phyloP scores from a whole-genome alignment of 495 filamentous ascomycete species.

The Aspergillus nanangensis region DNA sequence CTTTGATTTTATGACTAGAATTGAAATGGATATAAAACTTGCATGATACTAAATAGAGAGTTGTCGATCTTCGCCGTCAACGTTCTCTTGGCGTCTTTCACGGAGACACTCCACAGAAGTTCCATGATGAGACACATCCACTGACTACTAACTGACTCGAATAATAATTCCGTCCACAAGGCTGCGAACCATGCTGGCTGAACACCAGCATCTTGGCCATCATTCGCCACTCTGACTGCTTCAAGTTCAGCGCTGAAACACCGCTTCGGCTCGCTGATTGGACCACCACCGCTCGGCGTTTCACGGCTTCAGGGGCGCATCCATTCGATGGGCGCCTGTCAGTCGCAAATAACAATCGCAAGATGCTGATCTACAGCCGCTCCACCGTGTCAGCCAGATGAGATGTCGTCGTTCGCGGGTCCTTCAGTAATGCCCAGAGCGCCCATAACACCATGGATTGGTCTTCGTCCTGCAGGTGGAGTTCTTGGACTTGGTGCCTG shows the following conservation, averaged over 20 bases:
- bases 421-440: background rate
- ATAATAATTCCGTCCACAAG: too few species aligned
- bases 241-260: background rate
- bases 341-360: background rate
- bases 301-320: background rate
- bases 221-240: background rate
- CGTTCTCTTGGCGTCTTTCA: too few species aligned
- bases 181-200: too few species aligned
- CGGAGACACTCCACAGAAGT: too few species aligned
- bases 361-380: background rate
- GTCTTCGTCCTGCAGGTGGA: background rate
- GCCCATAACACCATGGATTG: constrained; percentile 1
- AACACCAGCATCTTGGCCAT: too few species aligned
- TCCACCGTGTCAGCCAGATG: constrained; percentile 19
- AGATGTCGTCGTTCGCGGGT: constrained; percentile 7
- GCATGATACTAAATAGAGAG: too few species aligned
- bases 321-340: constrained; percentile 1
- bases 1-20: background rate
- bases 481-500: constrained; percentile 2
- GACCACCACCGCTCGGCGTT: constrained; percentile 1
- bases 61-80: too few species aligned
- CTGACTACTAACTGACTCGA: background rate
- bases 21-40: background rate
- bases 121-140: background rate
- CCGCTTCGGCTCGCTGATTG: background rate